phyloP scores from a whole-genome alignment of 2,329 filamentous ascomycete genomes.

The Colletotrichum tabaci region DNA sequence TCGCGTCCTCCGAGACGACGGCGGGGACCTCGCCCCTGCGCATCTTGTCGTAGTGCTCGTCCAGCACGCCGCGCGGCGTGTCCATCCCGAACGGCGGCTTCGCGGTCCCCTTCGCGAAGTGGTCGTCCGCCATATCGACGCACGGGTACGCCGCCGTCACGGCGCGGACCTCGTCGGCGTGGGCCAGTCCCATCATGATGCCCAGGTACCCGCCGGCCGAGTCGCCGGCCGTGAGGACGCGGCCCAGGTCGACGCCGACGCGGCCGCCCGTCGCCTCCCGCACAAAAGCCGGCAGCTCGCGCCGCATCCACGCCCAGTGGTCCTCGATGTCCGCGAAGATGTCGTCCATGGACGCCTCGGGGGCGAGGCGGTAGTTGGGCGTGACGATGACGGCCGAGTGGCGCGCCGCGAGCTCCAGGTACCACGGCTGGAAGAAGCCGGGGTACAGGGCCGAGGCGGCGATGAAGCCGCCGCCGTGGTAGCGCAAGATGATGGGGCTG shows the following conservation, averaged over 20 bases:
- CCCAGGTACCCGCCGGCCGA: slow-evolving; percentile 48
- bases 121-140: slow-evolving; percentile 39
- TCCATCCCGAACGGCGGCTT: slow-evolving; percentile 4
- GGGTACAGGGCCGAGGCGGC: slow-evolving; percentile 44
- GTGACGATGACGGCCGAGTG: slow-evolving; percentile 47
- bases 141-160: slow-evolving; percentile 45
- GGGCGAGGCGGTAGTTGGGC: slow-evolving; percentile 46
- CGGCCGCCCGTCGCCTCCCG: slow-evolving; percentile 40
- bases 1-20: slow-evolving; percentile 8
- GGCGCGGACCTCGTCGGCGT: slow-evolving; percentile 44
- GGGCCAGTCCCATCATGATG: slow-evolving; percentile 43
- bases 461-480: slow-evolving; percentile 49
- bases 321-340: slow-evolving; percentile 48
- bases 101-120: slow-evolving; percentile 5
- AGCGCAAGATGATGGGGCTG: slow-evolving; percentile 30
- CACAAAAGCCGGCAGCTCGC: slow-evolving; percentile 39
- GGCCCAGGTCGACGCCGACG: slow-evolving; percentile 29
- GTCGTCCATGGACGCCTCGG: slow-evolving; percentile 46
- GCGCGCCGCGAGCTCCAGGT: slow-evolving; percentile 45
- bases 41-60: slow-evolving; percentile 22
- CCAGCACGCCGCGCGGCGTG: slow-evolving; percentile 13
- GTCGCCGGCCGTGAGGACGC: slow-evolving; percentile 25
- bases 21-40: neutral
- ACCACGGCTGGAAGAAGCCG: slow-evolving; percentile 47
- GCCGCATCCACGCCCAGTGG: slow-evolving; percentile 47